Base-by-base conservation (phyloP, 2,329 filamentous ascomycete species). In the Botrytis cinerea region DNA sequence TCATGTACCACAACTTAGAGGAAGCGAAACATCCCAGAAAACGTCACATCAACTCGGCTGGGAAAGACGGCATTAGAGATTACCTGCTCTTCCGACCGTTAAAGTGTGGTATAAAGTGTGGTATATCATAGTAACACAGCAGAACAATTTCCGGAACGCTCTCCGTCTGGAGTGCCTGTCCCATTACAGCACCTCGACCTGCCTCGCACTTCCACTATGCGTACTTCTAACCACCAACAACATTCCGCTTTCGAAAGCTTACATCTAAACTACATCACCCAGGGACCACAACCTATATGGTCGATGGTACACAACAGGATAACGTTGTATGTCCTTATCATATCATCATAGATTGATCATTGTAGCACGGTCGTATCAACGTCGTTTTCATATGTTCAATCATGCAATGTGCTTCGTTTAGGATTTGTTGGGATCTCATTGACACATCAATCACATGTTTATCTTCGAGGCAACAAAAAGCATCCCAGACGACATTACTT, bases 171-270 rank as follows among this genome's bases (percentile, higher is more conserved):
- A 71, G 32, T 45, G 57, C 32, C 43, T 57, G 25, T n/a, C n/a
- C 20, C 35, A 43, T 6, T 43, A n/a, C 22, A 51, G 64, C 45
- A n/a, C n/a, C 14, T 38, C 38, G 45, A 35, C 7, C 28, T 54
- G 14, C n/a, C 22, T 20, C 51, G 25, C 62, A 64, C 62, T 46
- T 25, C 28, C 40, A 66, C 32, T n/a, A 5, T n/a, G 32, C 40
- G 35, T 8, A 54, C 40, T 40, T 68, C 32, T 28, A 12, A 10
- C 38, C 32, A 32, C 51, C 40, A 72, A n/a, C 10, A 67, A 59
- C 38, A 67, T 43, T 67, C 70, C 48, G n/a, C 60, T 67, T 67
- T 72, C 12, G 70, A 67, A 59, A 32, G 45, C 60, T 67, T 72
- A 59, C 61, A 67, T 46, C 28, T 67, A n/a, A 43, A 38, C 40